Evolutionary conservation across 306 rosid genomes (phyloP), one percentile per base, ranked within the genome.

Genomic region (Argentina anserina): DNA sequence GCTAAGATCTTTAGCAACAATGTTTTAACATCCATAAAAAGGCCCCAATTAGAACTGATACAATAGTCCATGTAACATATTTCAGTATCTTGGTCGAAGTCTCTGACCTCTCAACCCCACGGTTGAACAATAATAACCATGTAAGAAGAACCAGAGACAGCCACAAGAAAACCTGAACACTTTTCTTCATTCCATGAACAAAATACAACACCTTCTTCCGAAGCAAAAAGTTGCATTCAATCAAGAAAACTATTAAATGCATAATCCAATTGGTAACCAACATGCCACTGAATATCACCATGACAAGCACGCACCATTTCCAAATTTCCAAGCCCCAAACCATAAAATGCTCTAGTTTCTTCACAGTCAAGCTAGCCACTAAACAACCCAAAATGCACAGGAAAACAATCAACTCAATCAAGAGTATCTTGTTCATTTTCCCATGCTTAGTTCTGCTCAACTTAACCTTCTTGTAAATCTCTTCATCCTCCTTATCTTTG

Each of bases 121-220:
- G 78, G 63, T 88, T 83, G 69, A 95, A 88, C 34, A 91, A 69
- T 42, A 87, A 41, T 13, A 67, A 82, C 97, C 99, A 91, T 21
- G 96, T 75, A 61, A 83, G 83, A 68, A 91, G 97, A 78, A 90
- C 83, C 70, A 89, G 67, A 64, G 79, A 29, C 71, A 93, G 62
- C 97, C 98, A 89, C 81, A 91, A 77, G 76, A 86, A 88, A 70
- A 87, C 84, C 80, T 84, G 85, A 40, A 88, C 96, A 76, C 83
- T 86, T 84, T 84, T 86, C 86, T 91, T 91, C 83, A 95, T 72
- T 14, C 96, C 99, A 84, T 95, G 93, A 64, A 95, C 99, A 86
- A 95, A 95, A 82, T 91, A 90, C 25, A 95, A 72, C 46, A 91
- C 96, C 78, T 90, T 95, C 81, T 84, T 91, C 88, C 76, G 86